These are phyloP conservation scores for Solanum paucissectum DNA, from an alignment of 257 asterid species.

Conservation along the genomic window DNA sequence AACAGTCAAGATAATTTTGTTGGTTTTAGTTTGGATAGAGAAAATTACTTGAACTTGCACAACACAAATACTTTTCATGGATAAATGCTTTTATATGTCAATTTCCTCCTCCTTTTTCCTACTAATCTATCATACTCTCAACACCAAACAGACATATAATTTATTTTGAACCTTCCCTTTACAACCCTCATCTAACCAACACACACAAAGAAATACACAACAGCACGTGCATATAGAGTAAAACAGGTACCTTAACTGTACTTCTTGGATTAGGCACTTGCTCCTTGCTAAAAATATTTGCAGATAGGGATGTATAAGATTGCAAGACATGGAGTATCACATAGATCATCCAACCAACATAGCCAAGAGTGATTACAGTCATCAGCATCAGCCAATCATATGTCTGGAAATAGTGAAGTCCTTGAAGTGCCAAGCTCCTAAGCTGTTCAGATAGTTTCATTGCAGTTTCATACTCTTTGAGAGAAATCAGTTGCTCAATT, in stretches of 20 bases:
- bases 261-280: slow-evolving; percentile 34
- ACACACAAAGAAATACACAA: background rate
- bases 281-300: slow-evolving; percentile 26
- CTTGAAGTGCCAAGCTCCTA: slow-evolving; percentile 74
- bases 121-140: background rate
- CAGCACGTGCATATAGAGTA: background rate
- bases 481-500: slow-evolving; percentile 54
- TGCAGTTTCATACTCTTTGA: slow-evolving; percentile 57
- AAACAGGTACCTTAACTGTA: slow-evolving; percentile 43
- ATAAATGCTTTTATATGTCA: background rate
- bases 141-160: background rate
- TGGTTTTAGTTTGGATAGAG: background rate
- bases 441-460: slow-evolving; percentile 58
- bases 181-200: background rate
- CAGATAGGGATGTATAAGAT: slow-evolving; percentile 62
- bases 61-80: background rate
- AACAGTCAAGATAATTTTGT: background rate
- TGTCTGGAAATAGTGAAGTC: slow-evolving; percentile 90
- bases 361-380: slow-evolving; percentile 82
- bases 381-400: slow-evolving; percentile 96
- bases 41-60: background rate
- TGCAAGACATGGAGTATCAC: slow-evolving; percentile 75
- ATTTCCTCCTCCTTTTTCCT: background rate
- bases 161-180: background rate
- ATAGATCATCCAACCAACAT: slow-evolving; percentile 93